Conservation (phyloP, 73 alveolate species). For the Durusdinium trenchii region DNA sequence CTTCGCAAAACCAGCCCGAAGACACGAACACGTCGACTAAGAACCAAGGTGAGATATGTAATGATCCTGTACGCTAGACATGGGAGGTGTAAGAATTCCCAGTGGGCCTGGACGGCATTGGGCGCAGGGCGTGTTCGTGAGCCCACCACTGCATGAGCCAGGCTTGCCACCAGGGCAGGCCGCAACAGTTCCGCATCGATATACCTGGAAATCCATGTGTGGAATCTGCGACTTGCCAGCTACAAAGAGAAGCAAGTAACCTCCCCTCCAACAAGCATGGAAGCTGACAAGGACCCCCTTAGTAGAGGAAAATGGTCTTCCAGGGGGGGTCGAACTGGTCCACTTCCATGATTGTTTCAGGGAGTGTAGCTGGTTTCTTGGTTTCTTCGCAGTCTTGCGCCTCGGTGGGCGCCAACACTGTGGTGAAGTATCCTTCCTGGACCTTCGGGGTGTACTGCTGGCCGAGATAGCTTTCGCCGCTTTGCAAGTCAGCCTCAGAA, state of each 20-base stretch:
- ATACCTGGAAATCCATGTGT: neutral
- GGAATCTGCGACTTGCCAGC: neutral
- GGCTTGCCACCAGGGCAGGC: slow-evolving; percentile 48
- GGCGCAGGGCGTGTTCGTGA: slow-evolving; percentile 1
- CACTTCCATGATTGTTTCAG: neutral
- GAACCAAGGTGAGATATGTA: neutral
- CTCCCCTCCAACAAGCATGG: too few relatives aligned
- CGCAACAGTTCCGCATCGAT: neutral
- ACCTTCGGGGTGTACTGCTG: neutral
- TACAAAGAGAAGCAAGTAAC: too few relatives aligned
- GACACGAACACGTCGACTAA: too few relatives aligned
- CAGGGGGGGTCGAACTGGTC: too few relatives aligned
- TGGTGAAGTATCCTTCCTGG: neutral
- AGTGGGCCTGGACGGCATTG: neutral
- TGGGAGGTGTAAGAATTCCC: neutral
- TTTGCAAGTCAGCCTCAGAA: neutral
- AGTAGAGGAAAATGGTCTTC: too few relatives aligned
- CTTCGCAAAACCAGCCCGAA: too few relatives aligned
- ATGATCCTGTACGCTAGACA: neutral
- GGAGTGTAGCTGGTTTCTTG: neutral
- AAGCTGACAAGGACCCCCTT: neutral
- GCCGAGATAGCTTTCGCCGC: neutral
- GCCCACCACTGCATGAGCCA: neutral
- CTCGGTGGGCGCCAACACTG: neutral
- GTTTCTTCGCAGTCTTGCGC: neutral